phyloP scores from a whole-genome alignment of 2,329 filamentous ascomycete species.

The Curvularia spicifera region DNA sequence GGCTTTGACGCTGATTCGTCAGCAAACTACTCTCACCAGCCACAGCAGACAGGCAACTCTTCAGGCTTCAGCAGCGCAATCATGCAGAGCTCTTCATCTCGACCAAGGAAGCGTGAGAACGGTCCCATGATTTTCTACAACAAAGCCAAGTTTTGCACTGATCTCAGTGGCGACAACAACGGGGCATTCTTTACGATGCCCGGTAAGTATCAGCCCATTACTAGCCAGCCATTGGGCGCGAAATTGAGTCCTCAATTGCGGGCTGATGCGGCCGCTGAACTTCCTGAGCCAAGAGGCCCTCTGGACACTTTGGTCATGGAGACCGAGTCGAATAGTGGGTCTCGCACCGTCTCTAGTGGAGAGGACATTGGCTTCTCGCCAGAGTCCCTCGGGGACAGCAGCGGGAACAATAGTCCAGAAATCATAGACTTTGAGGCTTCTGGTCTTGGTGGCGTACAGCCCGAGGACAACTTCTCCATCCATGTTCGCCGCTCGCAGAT shows the following conservation, averaged over 20 bases:
- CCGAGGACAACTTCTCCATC: conserved; percentile 62
- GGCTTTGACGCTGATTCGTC: conserved; percentile 38
- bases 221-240: conserved; percentile 44
- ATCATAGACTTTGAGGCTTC: conserved; percentile 55
- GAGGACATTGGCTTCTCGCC: conserved; percentile 50
- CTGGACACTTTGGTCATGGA: conserved; percentile 33
- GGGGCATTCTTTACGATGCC: conserved; percentile 27
- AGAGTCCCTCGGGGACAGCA: conserved; percentile 34
- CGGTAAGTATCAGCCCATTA: conserved; percentile 40
- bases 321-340: conserved; percentile 36
- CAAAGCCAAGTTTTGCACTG: conserved; percentile 79
- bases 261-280: conserved; percentile 28
- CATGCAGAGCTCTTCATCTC: conserved; percentile 53
- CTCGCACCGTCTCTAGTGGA: conserved; percentile 35
- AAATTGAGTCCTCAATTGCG: not conserved
- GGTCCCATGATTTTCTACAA: conserved; percentile 86
- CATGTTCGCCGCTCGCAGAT: conserved; percentile 53
- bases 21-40: conserved; percentile 37
- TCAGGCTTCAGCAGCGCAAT: conserved; percentile 56
- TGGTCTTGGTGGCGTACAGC: conserved; percentile 66
- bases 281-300: conserved; percentile 36
- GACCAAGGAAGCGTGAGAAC: conserved; percentile 63
- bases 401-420: conserved; percentile 32
- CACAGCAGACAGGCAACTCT: conserved; percentile 44
- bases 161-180: conserved; percentile 70